These are phyloP conservation scores for Staphylotrichum longicolle DNA, from an alignment of 495 filamentous ascomycete species.

Conservation along the genomic window DNA sequence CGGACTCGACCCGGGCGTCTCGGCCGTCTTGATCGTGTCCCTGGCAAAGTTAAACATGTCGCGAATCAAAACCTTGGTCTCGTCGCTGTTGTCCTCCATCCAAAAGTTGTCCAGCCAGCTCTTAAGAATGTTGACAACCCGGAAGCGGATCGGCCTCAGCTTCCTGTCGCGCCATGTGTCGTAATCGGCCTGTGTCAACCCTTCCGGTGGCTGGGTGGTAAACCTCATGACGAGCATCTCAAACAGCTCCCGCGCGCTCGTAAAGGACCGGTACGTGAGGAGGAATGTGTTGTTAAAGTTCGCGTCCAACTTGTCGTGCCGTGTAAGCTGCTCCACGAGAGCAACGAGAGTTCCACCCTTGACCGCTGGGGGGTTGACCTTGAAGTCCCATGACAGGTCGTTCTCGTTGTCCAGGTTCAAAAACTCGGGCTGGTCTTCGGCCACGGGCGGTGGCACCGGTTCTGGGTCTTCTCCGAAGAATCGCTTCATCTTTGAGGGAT, in stretches of 20 bases:
- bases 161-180: constrained; percentile 90
- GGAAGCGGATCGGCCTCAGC: constrained; percentile 91
- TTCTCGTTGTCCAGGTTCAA: constrained; percentile 85
- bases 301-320: constrained; percentile 93
- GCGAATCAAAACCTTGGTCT: constrained; percentile 78
- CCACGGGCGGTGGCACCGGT: constrained; percentile 50
- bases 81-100: constrained; percentile 90
- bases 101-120: constrained; percentile 97
- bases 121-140: constrained; percentile 95
- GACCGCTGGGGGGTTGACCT: constrained; percentile 65
- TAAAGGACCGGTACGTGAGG: constrained; percentile 94
- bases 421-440: constrained; percentile 79
- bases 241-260: constrained; percentile 83
- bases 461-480: constrained; percentile 81
- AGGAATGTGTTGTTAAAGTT: constrained; percentile 97
- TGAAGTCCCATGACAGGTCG: constrained; percentile 85
- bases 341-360: constrained; percentile 87
- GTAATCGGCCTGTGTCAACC: constrained; percentile 69
- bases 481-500: constrained; percentile 78
- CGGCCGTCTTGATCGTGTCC: constrained; percentile 86
- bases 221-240: constrained; percentile 89
- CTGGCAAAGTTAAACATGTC: constrained; percentile 87
- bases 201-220: constrained; percentile 87
- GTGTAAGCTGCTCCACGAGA: constrained; percentile 92
- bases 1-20: constrained; percentile 79